These are phyloP conservation scores for Thuja plicata DNA, from an alignment of 83 land plant species.

Conservation along the genomic window DNA sequence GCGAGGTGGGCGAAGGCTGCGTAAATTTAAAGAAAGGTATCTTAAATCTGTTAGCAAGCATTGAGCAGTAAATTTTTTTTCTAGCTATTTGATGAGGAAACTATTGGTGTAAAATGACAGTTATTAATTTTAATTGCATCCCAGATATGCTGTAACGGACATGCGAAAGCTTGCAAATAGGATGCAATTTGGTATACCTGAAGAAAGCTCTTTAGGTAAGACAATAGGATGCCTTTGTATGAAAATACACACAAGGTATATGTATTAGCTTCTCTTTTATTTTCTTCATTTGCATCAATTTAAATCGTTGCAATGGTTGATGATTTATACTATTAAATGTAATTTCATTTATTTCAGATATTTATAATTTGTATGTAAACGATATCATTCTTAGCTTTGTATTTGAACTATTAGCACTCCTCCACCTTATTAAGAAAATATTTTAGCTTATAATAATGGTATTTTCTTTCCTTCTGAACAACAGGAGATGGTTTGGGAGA, in stretches of 20 bases:
- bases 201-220: constrained; percentile 81
- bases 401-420: background rate
- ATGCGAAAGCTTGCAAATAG: constrained; percentile 95
- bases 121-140: background rate
- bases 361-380: too few relatives aligned
- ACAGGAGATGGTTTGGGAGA: constrained; percentile 97
- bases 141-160: constrained; percentile 87
- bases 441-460: background rate
- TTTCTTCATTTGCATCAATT: background rate
- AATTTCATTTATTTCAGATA: background rate
- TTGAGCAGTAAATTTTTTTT: background rate
- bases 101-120: background rate
- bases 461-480: background rate
- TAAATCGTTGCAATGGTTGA: background rate
- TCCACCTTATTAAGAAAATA: background rate
- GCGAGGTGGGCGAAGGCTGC: constrained; percentile 89
- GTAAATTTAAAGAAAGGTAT: constrained; percentile 96
- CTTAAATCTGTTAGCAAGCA: background rate
- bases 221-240: background rate
- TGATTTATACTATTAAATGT: background rate
- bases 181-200: constrained; percentile 84
- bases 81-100: background rate
- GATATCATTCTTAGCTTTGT: background rate
- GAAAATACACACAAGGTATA: background rate
- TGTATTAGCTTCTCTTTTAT: background rate